Evolutionary conservation across 2,329 filamentous ascomycete genomes (phyloP), one percentile per base, ranked within the genome.

Genomic region (Colletotrichum magnum): DNA sequence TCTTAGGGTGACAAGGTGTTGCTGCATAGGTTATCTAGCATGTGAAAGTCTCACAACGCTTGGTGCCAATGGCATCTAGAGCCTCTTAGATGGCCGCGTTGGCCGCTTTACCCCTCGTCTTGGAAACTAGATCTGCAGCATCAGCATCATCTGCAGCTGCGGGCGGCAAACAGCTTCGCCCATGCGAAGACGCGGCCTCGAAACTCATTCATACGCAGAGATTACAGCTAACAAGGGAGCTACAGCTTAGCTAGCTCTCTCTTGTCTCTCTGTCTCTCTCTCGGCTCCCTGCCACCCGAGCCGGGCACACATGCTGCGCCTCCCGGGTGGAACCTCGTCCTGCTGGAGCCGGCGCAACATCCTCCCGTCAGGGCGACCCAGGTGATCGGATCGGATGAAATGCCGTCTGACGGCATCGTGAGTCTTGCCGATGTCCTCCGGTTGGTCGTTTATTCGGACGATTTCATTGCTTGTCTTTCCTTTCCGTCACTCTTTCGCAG

Each of bases 291-390:
- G 24, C 50, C 41, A 66, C 61, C 41, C 43, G 51, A 24, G 21
- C 21, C 21, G 21, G 21, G 21, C 21, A 24, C 21, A 24, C 21
- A 39, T 18, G 45, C 51, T 69, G 62, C 62, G 62, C 45, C 56
- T 66, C 62, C 66, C 56, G 45, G 56, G 24, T 62, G 59, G 45
- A 24, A 28, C 48, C 21, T 47, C 43, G 26, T 21, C 24, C 50
- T 28, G 24, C 50, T 36, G 56, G 41, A 36, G 54, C 67, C 67
- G 67, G 67, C 57, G 62, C 67, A 69, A 69, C 57, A 69, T 66
- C 56, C 50, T 67, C 50, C 67, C 67, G 67, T 45, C 62, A 61
- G 36, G 43, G 57, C 24, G n/a, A 24, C 51, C 56, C 56, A 66
- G 15, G 62, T 26, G 16, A 39, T 51, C 41, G 54, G 56, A 57